A percentile compares a stretch with the other conserved stretches of the same genome.
Evolutionary conservation across 2,329 filamentous ascomycete species (phyloP).

Genomic region (Botrytis aclada): DNA sequence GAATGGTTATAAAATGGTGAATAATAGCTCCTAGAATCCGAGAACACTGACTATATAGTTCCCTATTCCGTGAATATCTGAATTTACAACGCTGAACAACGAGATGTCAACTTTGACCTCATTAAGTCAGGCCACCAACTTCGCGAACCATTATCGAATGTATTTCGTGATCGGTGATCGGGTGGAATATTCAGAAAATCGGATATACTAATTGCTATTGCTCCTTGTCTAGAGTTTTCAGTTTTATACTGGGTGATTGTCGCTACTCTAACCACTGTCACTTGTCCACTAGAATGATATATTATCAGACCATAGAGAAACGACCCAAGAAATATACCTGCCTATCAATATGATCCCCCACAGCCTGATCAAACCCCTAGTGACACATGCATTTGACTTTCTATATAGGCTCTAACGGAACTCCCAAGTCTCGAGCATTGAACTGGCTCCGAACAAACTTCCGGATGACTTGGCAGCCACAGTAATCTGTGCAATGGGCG

Average conservation of each 20-base stretch:
- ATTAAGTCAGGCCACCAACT: neutral
- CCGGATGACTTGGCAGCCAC: neutral
- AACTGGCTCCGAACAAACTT: rapidly evolving
- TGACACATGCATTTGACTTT: neutral
- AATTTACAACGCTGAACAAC: neutral
- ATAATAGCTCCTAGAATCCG: neutral
- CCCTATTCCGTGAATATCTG: neutral
- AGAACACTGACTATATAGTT: neutral
- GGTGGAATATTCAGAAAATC: rapidly evolving
- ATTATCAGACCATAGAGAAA: neutral
- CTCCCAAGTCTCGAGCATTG: neutral
- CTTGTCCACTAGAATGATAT: neutral
- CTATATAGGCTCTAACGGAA: neutral
- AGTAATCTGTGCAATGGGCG: neutral
- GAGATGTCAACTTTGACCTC: neutral
- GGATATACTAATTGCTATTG: neutral
- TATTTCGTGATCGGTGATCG: neutral
- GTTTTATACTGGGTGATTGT: rapidly evolving
- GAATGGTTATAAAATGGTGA: neutral
- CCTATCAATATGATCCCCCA: neutral
- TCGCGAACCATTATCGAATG: neutral
- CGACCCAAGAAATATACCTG: neutral
- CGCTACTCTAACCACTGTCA: neutral
- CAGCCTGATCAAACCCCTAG: neutral
- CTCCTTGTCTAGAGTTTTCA: neutral